Evolutionary conservation across 2,329 filamentous ascomycete genomes (phyloP).

Genomic region (Ophioceras dolichostomum): DNA sequence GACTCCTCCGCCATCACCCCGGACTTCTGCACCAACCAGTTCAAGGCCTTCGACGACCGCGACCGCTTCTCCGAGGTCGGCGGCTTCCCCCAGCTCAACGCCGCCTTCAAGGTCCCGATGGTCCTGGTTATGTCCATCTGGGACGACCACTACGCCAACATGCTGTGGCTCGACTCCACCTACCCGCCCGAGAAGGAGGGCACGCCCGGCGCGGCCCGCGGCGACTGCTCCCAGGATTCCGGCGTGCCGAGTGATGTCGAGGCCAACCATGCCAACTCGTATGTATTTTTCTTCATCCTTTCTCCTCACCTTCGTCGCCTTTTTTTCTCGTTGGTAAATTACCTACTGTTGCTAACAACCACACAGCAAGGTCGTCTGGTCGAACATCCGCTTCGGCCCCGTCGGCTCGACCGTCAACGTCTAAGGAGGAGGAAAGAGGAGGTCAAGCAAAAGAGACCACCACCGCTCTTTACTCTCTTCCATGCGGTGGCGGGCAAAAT

Average conservation of each 20-base stretch:
- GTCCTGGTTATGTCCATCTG: constrained; percentile 49
- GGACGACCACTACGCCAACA: constrained; percentile 38
- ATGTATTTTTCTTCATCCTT: not conserved
- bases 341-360: constrained; percentile 8
- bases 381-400: constrained; percentile 27
- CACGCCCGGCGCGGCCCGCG: constrained; percentile 29
- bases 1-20: constrained; percentile 26
- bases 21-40: constrained; percentile 37
- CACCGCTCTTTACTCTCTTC: too few species aligned
- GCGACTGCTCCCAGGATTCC: constrained; percentile 28
- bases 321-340: not conserved
- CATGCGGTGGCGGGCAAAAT: too few species aligned
- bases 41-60: constrained; percentile 41
- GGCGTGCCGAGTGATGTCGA: constrained; percentile 32
- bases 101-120: constrained; percentile 40
- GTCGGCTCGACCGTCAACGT: constrained; percentile 9
- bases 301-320: not conserved
- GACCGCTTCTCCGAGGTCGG: constrained; percentile 37
- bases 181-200: constrained; percentile 27
- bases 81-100: constrained; percentile 39
- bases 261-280: constrained; percentile 11
- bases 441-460: too few species aligned
- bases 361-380: constrained; percentile 29
- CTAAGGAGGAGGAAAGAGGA: too few species aligned
- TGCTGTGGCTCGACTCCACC: constrained; percentile 52